These are phyloP conservation scores for Termitomyces sp. DNA, from an alignment of 768 basidiomycete species.

Conservation along the genomic window DNA sequence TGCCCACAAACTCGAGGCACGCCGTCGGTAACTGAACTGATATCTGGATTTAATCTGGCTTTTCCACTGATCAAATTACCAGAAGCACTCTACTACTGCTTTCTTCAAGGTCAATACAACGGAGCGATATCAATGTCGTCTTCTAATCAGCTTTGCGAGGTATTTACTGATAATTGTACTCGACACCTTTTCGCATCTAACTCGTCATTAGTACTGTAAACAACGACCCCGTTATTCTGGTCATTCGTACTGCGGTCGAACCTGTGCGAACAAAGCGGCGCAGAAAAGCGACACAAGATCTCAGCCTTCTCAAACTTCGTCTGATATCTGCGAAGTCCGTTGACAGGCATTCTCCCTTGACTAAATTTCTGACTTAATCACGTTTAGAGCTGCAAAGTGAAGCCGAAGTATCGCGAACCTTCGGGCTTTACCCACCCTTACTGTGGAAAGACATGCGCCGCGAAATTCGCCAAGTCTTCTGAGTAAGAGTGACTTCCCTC, in stretches of 20 bases:
- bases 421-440: slow-evolving; percentile 51
- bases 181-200: not conserved
- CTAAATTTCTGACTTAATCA: not conserved
- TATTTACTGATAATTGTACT: not conserved
- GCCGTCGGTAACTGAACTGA: not conserved
- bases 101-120: not conserved
- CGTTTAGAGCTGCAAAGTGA: slow-evolving; percentile 51
- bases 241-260: slow-evolving; percentile 1
- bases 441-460: slow-evolving; percentile 60
- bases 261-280: slow-evolving; percentile 1
- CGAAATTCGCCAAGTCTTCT: not conserved
- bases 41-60: not conserved
- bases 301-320: not conserved
- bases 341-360: not conserved
- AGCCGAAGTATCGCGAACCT: slow-evolving; percentile 58
- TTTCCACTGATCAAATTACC: not conserved
- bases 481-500: not conserved
- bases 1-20: not conserved
- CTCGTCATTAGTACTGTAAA: not conserved
- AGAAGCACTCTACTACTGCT: not conserved
- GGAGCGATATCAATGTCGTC: not conserved
- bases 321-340: slow-evolving; percentile 41
- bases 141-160: slow-evolving; percentile 2
- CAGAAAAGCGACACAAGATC: not conserved
- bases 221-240: slow-evolving; percentile 2